phyloP scores from a whole-genome alignment of 2,329 filamentous ascomycete genomes.

The Sporothrix sp. region DNA sequence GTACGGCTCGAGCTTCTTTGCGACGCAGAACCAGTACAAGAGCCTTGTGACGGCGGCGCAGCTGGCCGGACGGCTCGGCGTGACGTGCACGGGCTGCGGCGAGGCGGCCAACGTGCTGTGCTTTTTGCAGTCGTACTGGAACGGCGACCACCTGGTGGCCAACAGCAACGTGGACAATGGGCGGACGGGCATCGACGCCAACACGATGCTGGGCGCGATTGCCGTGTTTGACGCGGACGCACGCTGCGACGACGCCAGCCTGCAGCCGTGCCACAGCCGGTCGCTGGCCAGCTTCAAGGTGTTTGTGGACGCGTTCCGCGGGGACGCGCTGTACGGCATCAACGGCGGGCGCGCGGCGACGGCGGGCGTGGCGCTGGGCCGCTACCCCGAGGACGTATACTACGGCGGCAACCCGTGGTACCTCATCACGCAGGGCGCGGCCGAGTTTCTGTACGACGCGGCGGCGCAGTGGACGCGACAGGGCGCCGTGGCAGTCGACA shows the following conservation, averaged over 20 bases:
- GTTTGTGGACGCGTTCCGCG: not conserved
- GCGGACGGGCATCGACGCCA: not conserved
- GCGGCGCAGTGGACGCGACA: not conserved
- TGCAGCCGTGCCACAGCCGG: constrained; percentile 1
- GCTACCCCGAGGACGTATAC: constrained; percentile 1
- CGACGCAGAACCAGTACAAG: not conserved
- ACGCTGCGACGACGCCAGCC: not conserved
- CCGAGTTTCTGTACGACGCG: not conserved
- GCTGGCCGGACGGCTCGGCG: not conserved
- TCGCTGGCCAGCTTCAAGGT: constrained; percentile 1
- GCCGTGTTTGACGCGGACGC: not conserved
- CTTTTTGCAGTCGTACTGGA: constrained; percentile 1
- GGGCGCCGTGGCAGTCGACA: not conserved
- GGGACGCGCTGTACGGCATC: not conserved
- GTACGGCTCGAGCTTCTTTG: not conserved
- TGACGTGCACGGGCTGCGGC: not conserved
- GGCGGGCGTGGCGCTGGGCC: not conserved
- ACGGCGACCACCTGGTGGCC: not conserved
- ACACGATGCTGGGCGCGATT: constrained; percentile 3
- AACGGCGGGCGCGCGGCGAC: not conserved
- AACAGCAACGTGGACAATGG: constrained; percentile 2
- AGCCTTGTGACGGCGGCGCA: not conserved
- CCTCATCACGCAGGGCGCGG: constrained; percentile 1
- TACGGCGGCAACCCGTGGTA: constrained; percentile 1
- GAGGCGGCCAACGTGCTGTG: not conserved